phyloP scores from a whole-genome alignment of 805 yeast species.

The Lipomyces orientalis region DNA sequence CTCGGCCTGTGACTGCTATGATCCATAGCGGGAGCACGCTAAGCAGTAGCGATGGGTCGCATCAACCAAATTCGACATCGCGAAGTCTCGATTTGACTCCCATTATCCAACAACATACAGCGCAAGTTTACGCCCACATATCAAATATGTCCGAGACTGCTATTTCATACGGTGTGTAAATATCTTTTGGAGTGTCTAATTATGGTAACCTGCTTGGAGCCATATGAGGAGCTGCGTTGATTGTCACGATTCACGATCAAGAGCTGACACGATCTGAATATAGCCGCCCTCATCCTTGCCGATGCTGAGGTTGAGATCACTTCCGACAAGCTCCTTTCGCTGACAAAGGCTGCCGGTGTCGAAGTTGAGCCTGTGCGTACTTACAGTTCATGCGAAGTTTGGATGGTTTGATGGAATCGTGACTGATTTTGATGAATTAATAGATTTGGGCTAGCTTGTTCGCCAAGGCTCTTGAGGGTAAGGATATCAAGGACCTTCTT shows the following conservation, averaged over 20 bases:
- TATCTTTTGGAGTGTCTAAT: background rate
- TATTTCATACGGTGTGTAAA: slow-evolving; percentile 68
- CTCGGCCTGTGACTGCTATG: background rate
- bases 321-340: slow-evolving; percentile 77
- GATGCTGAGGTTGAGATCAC: slow-evolving; percentile 96
- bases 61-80: background rate
- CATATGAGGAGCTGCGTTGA: background rate
- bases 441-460: slow-evolving; percentile 83
- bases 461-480: slow-evolving; percentile 86
- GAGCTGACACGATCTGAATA: background rate
- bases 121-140: background rate
- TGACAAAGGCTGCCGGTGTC: slow-evolving; percentile 83
- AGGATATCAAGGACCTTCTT: slow-evolving; percentile 80
- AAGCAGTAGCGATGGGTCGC: background rate
- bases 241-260: background rate
- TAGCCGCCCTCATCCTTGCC: slow-evolving; percentile 96
- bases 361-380: slow-evolving; percentile 63
- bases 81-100: background rate
- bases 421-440: background rate
- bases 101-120: background rate
- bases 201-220: background rate
- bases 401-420: background rate
- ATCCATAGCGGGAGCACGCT: background rate
- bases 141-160: slow-evolving; percentile 63
- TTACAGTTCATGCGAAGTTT: background rate